Evolutionary conservation across 352 stramenopile genomes (phyloP), one percentile per base, ranked within the genome.

Genomic region (Globisporangium megalacanthum): DNA sequence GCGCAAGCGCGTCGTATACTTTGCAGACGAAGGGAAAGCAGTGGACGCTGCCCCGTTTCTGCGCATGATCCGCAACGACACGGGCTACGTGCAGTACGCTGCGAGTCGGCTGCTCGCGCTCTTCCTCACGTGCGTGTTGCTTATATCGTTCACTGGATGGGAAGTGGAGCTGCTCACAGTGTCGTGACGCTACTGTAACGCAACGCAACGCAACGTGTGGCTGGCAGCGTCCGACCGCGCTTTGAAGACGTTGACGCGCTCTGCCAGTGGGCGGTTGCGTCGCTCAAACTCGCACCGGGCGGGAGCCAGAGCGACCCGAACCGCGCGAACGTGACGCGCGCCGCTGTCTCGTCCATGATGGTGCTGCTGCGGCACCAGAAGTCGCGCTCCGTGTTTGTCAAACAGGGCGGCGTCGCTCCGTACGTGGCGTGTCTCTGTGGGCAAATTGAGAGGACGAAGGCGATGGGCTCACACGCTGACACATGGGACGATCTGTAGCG

Each of bases 321-420:
- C 54, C 81, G 79, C 15, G 74, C 74, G 6, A 91, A 89, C 41
- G 70, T 89, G 35, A 92, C 79, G 29, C 81, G 85, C 25, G 89
- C 96, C 25, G 90, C 86, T 2, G 88, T 98, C 39, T 80, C 94
- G 46, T 88, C 92, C 11, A 79, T 98, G 64, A 97, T 95, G 77
- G 88, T 97, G 22, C 66, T 98, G 44, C 83, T 98, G 62, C 83
- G 91, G 39, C 82, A 88, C 58, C 81, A 94, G 45, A 87, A 96
- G 61, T 80, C 89, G 15, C 87, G 93, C 55, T 70, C 89, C 46
- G 70, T 97, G 49, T 98, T 98, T 65, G 80, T 94, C 17, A 89
- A 93, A 47, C 80, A 88, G 44, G 88, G 89, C 44, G 94, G 94
- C 48, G 87, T 99, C 36, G 78, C 83, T 56, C 90, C 92, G 77